A percentile compares a stretch with the other conserved stretches of the same genome.
These are phyloP conservation scores for Candida morakotiae DNA, from an alignment of 805 yeast species.

Conservation along the genomic window DNA sequence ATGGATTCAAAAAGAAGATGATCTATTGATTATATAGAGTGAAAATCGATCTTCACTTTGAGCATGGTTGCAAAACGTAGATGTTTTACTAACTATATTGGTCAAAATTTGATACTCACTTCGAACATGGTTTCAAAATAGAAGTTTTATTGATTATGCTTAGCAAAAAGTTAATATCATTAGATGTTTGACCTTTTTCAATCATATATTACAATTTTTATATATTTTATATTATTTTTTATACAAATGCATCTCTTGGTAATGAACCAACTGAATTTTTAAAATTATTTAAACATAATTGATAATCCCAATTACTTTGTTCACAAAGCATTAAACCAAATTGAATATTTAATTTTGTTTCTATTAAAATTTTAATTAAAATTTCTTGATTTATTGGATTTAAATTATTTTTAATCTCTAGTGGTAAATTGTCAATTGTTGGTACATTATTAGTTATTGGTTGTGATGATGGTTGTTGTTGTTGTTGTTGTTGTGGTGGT, in stretches of 20 bases:
- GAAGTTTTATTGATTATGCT: no score
- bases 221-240: neutral
- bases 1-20: no score
- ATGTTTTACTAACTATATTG: no score
- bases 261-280: slow-evolving; percentile 55
- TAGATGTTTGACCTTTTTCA: no score
- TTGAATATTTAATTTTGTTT: slow-evolving; percentile 74
- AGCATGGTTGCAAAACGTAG: no score
- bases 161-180: no score
- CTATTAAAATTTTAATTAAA: slow-evolving; percentile 58
- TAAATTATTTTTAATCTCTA: slow-evolving; percentile 50
- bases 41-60: no score
- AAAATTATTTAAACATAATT: slow-evolving; percentile 65
- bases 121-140: no score
- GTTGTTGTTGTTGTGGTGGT: slow-evolving; percentile 13
- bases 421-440: slow-evolving; percentile 45
- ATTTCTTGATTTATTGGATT: slow-evolving; percentile 58
- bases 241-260: slow-evolving; percentile 37
- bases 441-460: slow-evolving; percentile 16
- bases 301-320: slow-evolving; percentile 82
- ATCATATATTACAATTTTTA: neutral
- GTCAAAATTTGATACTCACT: no score
- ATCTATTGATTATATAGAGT: no score
- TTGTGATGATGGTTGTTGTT: slow-evolving; percentile 16
- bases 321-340: slow-evolving; percentile 80